phyloP scores from a whole-genome alignment of 2,329 filamentous ascomycete genomes.

The Colletotrichum kahawae region DNA sequence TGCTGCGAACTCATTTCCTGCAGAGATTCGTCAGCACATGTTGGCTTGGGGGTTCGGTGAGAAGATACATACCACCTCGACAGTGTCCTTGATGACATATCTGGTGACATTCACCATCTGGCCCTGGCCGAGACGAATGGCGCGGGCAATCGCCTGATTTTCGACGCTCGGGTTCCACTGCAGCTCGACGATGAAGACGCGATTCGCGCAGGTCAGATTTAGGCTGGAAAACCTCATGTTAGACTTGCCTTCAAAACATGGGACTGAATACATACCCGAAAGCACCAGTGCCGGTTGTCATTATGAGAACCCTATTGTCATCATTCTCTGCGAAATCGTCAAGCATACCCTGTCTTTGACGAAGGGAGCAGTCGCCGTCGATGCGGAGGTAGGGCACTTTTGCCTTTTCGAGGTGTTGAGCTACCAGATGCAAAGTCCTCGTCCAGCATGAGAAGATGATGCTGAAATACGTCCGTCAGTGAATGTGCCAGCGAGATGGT shows the following conservation, averaged over 20 bases:
- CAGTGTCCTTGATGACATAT: slow-evolving; percentile 46
- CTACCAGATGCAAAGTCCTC: slow-evolving; percentile 42
- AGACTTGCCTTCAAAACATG: neutral
- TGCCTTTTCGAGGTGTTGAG: slow-evolving; percentile 29
- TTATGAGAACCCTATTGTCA: slow-evolving; percentile 46
- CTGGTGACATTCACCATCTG: slow-evolving; percentile 46
- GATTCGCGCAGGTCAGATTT: slow-evolving; percentile 52
- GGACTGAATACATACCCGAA: slow-evolving; percentile 43
- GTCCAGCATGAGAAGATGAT: slow-evolving; percentile 55
- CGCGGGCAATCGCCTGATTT: slow-evolving; percentile 55
- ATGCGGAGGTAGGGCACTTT: slow-evolving; percentile 41
- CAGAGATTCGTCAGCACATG: fast-evolving
- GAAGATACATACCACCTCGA: slow-evolving; percentile 45
- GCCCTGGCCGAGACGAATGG: slow-evolving; percentile 50
- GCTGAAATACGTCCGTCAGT: slow-evolving; percentile 25
- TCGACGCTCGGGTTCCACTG: slow-evolving; percentile 62
- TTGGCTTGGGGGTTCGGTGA: neutral
- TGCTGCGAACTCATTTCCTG: slow-evolving; percentile 21
- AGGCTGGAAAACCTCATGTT: slow-evolving; percentile 32
- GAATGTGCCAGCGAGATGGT: neutral
- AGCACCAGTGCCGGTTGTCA: slow-evolving; percentile 58
- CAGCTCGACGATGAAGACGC: slow-evolving; percentile 55
- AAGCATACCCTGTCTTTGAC: slow-evolving; percentile 40
- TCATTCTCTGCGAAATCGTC: slow-evolving; percentile 36
- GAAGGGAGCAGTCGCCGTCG: slow-evolving; percentile 45